Conservation (phyloP, 257 asterid genomes). For the Rubia yunnanensis region DNA sequence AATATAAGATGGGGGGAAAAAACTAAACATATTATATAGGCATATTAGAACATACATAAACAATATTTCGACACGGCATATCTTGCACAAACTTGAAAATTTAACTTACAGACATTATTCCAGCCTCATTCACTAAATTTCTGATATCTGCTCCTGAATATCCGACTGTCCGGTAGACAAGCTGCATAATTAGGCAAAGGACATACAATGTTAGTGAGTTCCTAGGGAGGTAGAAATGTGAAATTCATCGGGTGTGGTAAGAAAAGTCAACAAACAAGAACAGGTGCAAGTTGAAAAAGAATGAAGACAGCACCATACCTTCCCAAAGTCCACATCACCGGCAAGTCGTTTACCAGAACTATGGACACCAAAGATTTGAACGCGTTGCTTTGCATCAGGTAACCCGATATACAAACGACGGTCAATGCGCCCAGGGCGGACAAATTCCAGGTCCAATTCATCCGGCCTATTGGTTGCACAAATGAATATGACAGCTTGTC, state of each 20-base stretch:
- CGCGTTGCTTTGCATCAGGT: constrained; percentile 93
- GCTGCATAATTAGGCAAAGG: constrained; percentile 42
- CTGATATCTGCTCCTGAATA: constrained; percentile 98
- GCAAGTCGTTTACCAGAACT: constrained; percentile 84
- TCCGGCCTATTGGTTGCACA: constrained; percentile 99
- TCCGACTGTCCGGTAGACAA: constrained; percentile 95
- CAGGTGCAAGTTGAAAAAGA: constrained; percentile 5
- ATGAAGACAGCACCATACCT: constrained; percentile 37
- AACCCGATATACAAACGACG: constrained; percentile 90
- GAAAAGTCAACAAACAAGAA: neutral
- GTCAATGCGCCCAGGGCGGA: constrained; percentile 87
- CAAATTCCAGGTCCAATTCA: constrained; percentile 77
- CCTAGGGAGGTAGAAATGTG: neutral
- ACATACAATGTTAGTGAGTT: neutral
- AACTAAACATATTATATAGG: no score
- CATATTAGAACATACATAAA: no score
- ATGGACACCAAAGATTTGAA: constrained; percentile 90
- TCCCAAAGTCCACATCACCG: constrained; percentile 76
- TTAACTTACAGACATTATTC: constrained; percentile 89
- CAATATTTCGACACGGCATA: no score
- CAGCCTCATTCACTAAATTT: constrained; percentile 92
- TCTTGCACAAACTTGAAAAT: constrained; percentile 13
- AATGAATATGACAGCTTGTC: constrained; percentile 85
- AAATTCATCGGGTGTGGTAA: neutral
- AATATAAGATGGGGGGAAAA: no score